A percentile compares a stretch with the other conserved stretches of the same genome.
phyloP scores from a whole-genome alignment of 1,139 yeast genomes.

The Wickerhamiella infanticola region DNA sequence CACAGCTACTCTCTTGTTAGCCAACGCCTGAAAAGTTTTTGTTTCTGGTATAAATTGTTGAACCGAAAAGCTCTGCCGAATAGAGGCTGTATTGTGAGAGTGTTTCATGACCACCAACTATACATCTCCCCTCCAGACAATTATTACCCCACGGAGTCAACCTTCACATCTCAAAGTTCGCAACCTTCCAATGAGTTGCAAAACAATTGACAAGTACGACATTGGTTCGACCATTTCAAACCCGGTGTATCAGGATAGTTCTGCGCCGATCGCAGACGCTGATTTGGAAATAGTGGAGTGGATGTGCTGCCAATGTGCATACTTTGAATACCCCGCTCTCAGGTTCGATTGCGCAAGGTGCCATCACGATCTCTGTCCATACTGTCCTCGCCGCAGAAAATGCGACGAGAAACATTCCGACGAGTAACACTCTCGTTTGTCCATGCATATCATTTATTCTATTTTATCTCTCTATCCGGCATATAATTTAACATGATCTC shows the following conservation, averaged over 20 bases:
- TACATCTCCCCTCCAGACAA: too few relatives aligned
- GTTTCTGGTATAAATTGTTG: too few relatives aligned
- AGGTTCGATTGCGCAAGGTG: slow-evolving; percentile 25
- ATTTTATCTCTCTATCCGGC: neutral
- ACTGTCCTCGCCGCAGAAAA: slow-evolving; percentile 21
- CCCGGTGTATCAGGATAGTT: neutral
- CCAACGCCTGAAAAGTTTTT: too few relatives aligned
- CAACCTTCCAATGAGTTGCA: too few relatives aligned
- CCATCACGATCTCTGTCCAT: slow-evolving; percentile 25
- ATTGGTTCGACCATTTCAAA: too few relatives aligned
- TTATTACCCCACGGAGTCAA: too few relatives aligned
- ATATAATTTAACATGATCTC: neutral
- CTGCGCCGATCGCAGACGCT: neutral
- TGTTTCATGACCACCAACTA: too few relatives aligned
- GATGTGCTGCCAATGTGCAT: slow-evolving; percentile 27
- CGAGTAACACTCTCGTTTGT: neutral
- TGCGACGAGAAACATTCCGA: slow-evolving; percentile 11
- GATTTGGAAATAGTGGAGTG: slow-evolving; percentile 20
- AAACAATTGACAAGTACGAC: too few relatives aligned
- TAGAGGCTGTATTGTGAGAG: too few relatives aligned
- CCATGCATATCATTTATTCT: neutral
- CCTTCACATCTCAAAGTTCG: too few relatives aligned
- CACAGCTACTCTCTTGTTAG: too few relatives aligned
- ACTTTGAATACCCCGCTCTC: slow-evolving; percentile 21
- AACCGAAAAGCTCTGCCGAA: too few relatives aligned